phyloP scores from a whole-genome alignment of 1,139 yeast genomes.

The Taphrina sp. region DNA sequence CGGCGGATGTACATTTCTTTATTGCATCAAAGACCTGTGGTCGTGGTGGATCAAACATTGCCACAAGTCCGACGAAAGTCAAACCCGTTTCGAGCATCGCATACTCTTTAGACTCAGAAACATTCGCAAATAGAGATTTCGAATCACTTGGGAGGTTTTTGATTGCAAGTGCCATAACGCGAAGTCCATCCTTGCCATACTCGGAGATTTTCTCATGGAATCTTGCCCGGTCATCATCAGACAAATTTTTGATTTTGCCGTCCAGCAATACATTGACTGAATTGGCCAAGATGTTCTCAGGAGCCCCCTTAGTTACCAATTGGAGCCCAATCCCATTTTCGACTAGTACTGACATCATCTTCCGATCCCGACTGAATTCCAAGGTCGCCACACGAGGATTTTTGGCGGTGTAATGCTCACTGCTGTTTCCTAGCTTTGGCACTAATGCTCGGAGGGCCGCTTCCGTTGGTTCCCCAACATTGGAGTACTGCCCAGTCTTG shows the following conservation, averaged over 20 bases:
- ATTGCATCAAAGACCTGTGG: constrained; percentile 53
- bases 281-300: constrained; percentile 49
- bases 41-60: constrained; percentile 58
- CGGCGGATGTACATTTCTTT: constrained; percentile 52
- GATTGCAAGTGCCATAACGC: constrained; percentile 52
- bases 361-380: constrained; percentile 51
- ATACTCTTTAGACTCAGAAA: constrained; percentile 33
- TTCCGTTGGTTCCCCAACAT: constrained; percentile 47
- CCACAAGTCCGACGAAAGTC: constrained; percentile 53
- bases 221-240: constrained; percentile 38
- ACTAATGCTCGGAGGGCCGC: constrained; percentile 44
- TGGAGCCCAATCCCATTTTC: constrained; percentile 39
- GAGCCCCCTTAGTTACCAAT: constrained; percentile 56
- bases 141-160: too few relatives aligned
- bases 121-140: too few relatives aligned
- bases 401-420: constrained; percentile 17
- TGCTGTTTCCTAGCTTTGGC: constrained; percentile 40
- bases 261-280: constrained; percentile 39
- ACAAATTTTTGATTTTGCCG: constrained; percentile 40
- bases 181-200: constrained; percentile 49
- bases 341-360: constrained; percentile 54
- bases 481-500: constrained; percentile 38
- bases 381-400: constrained; percentile 39
- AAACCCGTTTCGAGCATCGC: constrained; percentile 45
- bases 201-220: constrained; percentile 45